These are phyloP conservation scores for Colletotrichum paranaense DNA, from an alignment of 2,329 filamentous ascomycete species.

Conservation along the genomic window DNA sequence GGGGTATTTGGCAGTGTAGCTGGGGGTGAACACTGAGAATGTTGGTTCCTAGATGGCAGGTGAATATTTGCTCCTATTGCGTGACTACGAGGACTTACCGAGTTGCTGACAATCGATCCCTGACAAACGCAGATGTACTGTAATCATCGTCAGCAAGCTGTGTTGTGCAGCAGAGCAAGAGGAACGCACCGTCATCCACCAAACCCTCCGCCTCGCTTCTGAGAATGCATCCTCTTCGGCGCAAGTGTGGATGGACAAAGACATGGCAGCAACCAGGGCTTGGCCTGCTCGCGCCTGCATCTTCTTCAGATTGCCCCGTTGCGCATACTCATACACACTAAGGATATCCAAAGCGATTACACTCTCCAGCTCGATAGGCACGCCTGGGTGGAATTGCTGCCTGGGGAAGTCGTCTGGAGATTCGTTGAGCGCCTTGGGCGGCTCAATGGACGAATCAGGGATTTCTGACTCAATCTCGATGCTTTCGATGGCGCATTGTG, in stretches of 20 bases:
- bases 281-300: conserved; percentile 61
- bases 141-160: background rate
- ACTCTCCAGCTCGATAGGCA: conserved; percentile 58
- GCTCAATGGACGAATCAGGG: conserved; percentile 56
- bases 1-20: conserved; percentile 57
- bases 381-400: conserved; percentile 54
- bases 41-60: conserved; percentile 49
- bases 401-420: conserved; percentile 45
- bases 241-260: conserved; percentile 54
- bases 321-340: conserved; percentile 64
- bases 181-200: conserved; percentile 62
- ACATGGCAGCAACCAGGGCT: conserved; percentile 59
- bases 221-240: conserved; percentile 52
- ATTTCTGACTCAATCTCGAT: conserved; percentile 61
- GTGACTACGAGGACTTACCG: conserved; percentile 44
- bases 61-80: conserved; percentile 18
- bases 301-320: conserved; percentile 63
- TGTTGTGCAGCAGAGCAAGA: background rate
- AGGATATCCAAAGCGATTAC: conserved; percentile 60
- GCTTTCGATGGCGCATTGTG: conserved; percentile 58
- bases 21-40: conserved; percentile 54
- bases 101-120: conserved; percentile 62
- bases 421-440: conserved; percentile 56
- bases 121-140: conserved; percentile 63
- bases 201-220: conserved; percentile 58